phyloP scores from a whole-genome alignment of 805 yeast genomes.

The Kodamaea lidongshanica region DNA sequence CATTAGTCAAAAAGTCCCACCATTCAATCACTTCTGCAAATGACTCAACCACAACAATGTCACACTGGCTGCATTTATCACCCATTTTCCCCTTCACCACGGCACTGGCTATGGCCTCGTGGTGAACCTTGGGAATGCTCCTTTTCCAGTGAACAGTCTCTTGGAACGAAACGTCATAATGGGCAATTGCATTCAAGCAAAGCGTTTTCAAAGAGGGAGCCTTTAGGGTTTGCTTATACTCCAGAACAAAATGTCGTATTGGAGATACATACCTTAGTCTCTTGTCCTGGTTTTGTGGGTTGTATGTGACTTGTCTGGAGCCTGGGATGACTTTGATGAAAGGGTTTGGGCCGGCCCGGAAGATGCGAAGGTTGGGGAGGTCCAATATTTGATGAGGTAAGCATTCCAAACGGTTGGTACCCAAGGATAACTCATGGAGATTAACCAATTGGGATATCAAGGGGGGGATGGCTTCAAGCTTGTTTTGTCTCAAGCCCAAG shows the following conservation, averaged over 20 bases:
- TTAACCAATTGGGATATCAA: conserved; percentile 17
- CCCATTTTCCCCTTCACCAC: conserved; percentile 46
- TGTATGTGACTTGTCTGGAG: conserved; percentile 13
- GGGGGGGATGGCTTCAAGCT: conserved; percentile 15
- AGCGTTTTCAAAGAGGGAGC: conserved; percentile 45
- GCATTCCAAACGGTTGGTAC: conserved; percentile 44
- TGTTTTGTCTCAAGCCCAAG: conserved; percentile 46
- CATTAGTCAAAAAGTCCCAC: conserved; percentile 57
- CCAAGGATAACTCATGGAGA: conserved; percentile 47
- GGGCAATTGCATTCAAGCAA: conserved; percentile 43
- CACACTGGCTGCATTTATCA: conserved; percentile 51
- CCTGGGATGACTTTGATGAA: conserved; percentile 22
- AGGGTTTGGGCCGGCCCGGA: conserved; percentile 56
- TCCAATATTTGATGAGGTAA: conserved; percentile 51
- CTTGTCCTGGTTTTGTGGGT: conserved; percentile 20
- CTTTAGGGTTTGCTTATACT: conserved; percentile 11
- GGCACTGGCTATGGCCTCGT: conserved; percentile 43
- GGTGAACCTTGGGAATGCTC: conserved; percentile 40
- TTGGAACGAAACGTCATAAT: conserved; percentile 47
- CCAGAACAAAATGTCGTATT: conserved; percentile 19
- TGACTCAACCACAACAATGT: conserved; percentile 44
- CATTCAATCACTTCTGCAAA: conserved; percentile 57
- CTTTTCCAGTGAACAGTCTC: conserved; percentile 52
- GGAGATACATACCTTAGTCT: conserved; percentile 19
- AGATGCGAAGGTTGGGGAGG: conserved; percentile 34